Percentiles rank a stretch among this genome's conserved stretches.
Evolutionary conservation across 2,329 filamentous ascomycete genomes (phyloP).

Genomic region (Sporothrix humicola): DNA sequence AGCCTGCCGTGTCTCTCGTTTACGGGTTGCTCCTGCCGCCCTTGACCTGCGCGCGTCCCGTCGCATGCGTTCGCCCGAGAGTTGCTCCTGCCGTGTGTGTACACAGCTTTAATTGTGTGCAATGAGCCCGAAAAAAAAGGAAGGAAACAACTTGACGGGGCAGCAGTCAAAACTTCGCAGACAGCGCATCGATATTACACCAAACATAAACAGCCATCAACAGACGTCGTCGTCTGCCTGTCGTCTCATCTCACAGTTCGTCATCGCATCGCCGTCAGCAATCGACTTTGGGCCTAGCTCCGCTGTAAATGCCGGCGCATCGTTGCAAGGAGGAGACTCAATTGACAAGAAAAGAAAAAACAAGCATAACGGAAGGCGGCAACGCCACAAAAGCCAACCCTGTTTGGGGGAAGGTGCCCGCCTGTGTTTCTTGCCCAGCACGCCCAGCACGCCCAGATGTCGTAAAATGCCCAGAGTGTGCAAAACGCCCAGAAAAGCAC

Average conservation of each 20-base stretch:
- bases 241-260: neutral
- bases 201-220: neutral
- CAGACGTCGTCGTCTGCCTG: neutral
- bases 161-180: neutral
- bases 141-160: neutral
- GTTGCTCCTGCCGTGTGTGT: neutral
- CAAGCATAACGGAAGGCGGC: constrained; percentile 6
- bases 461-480: too few species aligned
- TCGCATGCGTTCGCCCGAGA: constrained; percentile 13
- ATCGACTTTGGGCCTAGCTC: constrained; percentile 9
- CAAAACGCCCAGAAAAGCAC: too few species aligned
- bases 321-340: neutral
- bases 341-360: neutral
- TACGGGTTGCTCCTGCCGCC: constrained; percentile 10
- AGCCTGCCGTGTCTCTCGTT: constrained; percentile 1
- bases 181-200: too few species aligned
- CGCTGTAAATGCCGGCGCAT: constrained; percentile 5
- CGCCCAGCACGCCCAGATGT: neutral
- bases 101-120: neutral
- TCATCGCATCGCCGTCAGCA: neutral
- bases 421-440: neutral
- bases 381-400: neutral
- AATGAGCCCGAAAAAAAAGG: neutral
- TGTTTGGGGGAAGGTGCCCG: neutral
- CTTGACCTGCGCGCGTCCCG: neutral